These are phyloP conservation scores for Onygenales sp. DNA, from an alignment of 2,329 filamentous ascomycete genomes.

Conservation along the genomic window DNA sequence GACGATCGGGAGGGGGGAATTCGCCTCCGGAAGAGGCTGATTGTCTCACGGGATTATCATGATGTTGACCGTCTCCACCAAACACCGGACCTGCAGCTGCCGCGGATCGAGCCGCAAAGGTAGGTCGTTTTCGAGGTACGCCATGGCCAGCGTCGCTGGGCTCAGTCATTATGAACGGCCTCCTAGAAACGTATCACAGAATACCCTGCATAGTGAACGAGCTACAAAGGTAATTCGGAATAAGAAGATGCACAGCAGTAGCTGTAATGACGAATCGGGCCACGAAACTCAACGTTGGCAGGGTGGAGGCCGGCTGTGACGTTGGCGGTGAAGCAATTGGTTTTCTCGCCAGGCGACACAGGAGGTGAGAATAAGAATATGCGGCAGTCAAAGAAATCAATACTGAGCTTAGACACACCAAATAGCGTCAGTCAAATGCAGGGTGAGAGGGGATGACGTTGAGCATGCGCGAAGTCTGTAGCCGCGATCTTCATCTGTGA, in stretches of 20 bases:
- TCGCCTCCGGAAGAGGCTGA: constrained; percentile 16
- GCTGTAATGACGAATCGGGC: background rate
- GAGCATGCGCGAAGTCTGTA: too few relatives aligned
- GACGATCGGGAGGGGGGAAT: constrained; percentile 1
- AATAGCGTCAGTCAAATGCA: too few relatives aligned
- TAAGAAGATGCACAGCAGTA: background rate
- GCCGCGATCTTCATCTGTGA: too few relatives aligned
- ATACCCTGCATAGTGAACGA: constrained; percentile 1
- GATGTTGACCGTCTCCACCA: constrained; percentile 21
- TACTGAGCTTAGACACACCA: too few relatives aligned
- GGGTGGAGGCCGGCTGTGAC: too few relatives aligned
- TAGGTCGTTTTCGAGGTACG: constrained; percentile 25
- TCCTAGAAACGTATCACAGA: background rate
- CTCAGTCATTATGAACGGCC: background rate
- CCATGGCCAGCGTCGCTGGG: background rate
- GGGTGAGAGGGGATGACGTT: too few relatives aligned
- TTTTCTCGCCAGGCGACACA: too few relatives aligned
- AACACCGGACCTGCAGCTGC: constrained; percentile 28
- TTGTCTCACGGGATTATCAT: constrained; percentile 15
- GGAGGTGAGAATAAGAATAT: too few relatives aligned
- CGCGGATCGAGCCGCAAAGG: constrained; percentile 29
- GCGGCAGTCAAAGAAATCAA: too few relatives aligned
- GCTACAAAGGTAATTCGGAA: background rate
- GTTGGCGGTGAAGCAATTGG: too few relatives aligned
- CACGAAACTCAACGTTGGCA: too few relatives aligned